These are phyloP conservation scores for Cucurbitaria berberidis DNA, from an alignment of 2,329 filamentous ascomycete genomes.

Conservation along the genomic window DNA sequence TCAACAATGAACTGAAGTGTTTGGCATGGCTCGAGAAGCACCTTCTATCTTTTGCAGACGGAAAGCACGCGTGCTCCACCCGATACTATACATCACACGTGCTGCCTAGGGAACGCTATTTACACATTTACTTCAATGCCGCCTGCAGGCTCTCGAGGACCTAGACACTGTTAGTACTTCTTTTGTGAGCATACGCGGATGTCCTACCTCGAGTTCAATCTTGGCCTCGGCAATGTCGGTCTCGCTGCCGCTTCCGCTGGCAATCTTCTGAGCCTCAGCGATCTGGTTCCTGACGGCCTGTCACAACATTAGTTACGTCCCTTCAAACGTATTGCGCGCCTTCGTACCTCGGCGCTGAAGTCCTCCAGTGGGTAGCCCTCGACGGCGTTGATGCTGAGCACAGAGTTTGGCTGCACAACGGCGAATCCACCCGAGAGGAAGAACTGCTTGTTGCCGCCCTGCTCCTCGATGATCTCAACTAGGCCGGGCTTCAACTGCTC, in stretches of 20 bases:
- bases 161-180: slow-evolving; percentile 57
- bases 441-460: slow-evolving; percentile 89
- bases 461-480: slow-evolving; percentile 94
- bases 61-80: slow-evolving; percentile 37
- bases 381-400: slow-evolving; percentile 96
- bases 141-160: slow-evolving; percentile 84
- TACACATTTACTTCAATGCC: slow-evolving; percentile 75
- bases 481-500: slow-evolving; percentile 98
- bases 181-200: slow-evolving; percentile 8
- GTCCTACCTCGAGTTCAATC: slow-evolving; percentile 92
- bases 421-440: slow-evolving; percentile 98
- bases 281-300: slow-evolving; percentile 86
- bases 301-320: slow-evolving; percentile 19
- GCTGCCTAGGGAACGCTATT: slow-evolving; percentile 43
- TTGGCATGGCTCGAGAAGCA: slow-evolving; percentile 34
- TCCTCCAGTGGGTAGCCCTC: slow-evolving; percentile 95
- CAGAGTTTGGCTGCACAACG: slow-evolving; percentile 91
- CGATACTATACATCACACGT: slow-evolving; percentile 47
- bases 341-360: slow-evolving; percentile 79
- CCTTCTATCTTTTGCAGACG: slow-evolving; percentile 43
- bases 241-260: slow-evolving; percentile 87
- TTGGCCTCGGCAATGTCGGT: slow-evolving; percentile 98
- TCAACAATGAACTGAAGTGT: slow-evolving; percentile 23
- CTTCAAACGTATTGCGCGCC: not conserved
- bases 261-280: slow-evolving; percentile 94